phyloP scores from a whole-genome alignment of 2,329 filamentous ascomycete genomes.

The Calonectria leucothoes region DNA sequence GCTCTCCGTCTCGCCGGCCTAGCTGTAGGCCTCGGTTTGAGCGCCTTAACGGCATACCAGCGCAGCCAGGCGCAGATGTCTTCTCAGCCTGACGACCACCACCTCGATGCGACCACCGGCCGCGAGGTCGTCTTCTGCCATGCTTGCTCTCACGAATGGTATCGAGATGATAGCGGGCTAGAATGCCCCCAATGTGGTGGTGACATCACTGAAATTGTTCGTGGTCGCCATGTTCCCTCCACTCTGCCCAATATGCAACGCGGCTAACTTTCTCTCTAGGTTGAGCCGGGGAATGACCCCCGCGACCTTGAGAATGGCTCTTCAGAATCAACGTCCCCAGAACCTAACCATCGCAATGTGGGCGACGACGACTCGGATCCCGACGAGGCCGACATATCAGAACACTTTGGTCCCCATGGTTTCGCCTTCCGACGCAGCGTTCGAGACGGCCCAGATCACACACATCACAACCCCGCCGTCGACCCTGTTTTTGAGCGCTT shows the following conservation, averaged over 20 bases:
- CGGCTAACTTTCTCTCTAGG: slow-evolving; percentile 49
- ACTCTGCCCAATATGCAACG: neutral
- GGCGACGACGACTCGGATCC: slow-evolving; percentile 62
- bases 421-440: slow-evolving; percentile 54
- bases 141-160: slow-evolving; percentile 84
- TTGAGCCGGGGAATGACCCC: slow-evolving; percentile 71
- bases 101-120: slow-evolving; percentile 61
- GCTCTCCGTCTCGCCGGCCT: slow-evolving; percentile 66
- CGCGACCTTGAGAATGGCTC: slow-evolving; percentile 53
- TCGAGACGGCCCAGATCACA: slow-evolving; percentile 38
- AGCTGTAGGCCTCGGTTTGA: slow-evolving; percentile 68
- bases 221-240: slow-evolving; percentile 45
- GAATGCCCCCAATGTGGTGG: slow-evolving; percentile 81
- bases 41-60: slow-evolving; percentile 67
- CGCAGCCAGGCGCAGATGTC: slow-evolving; percentile 58
- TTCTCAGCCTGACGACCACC: slow-evolving; percentile 36
- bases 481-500: slow-evolving; percentile 56
- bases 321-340: slow-evolving; percentile 45
- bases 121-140: slow-evolving; percentile 90
- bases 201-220: slow-evolving; percentile 88
- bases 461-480: slow-evolving; percentile 45
- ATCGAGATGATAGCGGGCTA: slow-evolving; percentile 74
- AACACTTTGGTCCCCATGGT: slow-evolving; percentile 58
- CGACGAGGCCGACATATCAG: slow-evolving; percentile 69
- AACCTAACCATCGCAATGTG: slow-evolving; percentile 38